phyloP scores from a whole-genome alignment of 2,329 filamentous ascomycete genomes.

The Tolypocladium pustulatum region DNA sequence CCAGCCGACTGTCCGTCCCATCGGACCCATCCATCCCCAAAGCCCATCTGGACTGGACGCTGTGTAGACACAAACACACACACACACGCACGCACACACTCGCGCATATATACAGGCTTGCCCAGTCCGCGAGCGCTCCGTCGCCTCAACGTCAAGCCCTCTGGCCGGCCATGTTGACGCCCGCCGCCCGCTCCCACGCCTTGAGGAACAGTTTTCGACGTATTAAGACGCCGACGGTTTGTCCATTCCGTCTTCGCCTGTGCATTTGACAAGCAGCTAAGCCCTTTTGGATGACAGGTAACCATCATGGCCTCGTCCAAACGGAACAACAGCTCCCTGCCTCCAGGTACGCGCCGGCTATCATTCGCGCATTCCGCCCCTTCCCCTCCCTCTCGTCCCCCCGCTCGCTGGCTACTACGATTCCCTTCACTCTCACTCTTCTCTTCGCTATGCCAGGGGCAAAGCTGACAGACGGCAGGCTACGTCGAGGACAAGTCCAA shows the following conservation, averaged over 20 bases:
- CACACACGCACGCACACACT: not conserved
- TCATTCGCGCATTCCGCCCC: not conserved
- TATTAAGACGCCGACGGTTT: constrained; percentile 14
- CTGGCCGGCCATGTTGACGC: constrained; percentile 23
- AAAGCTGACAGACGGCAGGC: constrained; percentile 31
- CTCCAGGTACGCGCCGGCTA: constrained; percentile 28
- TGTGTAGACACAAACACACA: not conserved
- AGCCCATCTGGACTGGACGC: not conserved
- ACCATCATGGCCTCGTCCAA: constrained; percentile 40
- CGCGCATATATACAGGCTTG: not conserved
- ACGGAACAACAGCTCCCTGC: constrained; percentile 48
- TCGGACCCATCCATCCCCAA: not conserved
- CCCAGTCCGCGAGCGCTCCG: not conserved
- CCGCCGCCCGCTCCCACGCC: constrained; percentile 19
- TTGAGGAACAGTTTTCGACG: constrained; percentile 23
- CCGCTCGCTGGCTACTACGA: too few relatives aligned
- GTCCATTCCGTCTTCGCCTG: not conserved
- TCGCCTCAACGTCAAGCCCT: not conserved
- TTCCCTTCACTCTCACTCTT: not conserved
- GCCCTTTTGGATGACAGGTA: constrained; percentile 1
- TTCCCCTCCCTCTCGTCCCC: not conserved
- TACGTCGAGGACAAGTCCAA: constrained; percentile 74
- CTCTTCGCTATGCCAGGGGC: not conserved
- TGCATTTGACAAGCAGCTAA: not conserved
- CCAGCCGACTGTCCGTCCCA: not conserved